These are phyloP conservation scores for Retiboletus flavoniger DNA, from an alignment of 1,284 basidiomycete species.

Conservation along the genomic window DNA sequence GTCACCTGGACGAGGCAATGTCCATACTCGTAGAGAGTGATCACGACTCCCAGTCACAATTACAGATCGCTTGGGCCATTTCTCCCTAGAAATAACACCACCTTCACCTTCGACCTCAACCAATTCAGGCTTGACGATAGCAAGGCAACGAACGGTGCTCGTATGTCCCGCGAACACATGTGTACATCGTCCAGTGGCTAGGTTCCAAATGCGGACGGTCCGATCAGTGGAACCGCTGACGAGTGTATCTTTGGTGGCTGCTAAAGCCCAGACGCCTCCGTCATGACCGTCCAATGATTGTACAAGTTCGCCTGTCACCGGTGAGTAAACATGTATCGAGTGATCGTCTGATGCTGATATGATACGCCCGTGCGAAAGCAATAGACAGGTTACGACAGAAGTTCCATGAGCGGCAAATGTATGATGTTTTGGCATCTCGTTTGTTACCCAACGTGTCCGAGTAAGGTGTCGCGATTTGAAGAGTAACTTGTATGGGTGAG, in stretches of 20 bases:
- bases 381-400: conserved; percentile 89
- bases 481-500: conserved; percentile 82
- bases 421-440: conserved; percentile 70
- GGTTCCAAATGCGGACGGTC: conserved; percentile 91
- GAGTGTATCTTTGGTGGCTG: conserved; percentile 79
- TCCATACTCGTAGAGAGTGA: conserved; percentile 88
- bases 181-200: conserved; percentile 74
- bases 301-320: conserved; percentile 72
- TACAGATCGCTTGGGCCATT: conserved; percentile 82
- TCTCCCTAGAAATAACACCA: conserved; percentile 60
- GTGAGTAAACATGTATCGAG: conserved; percentile 89
- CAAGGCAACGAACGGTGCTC: conserved; percentile 86
- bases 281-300: conserved; percentile 85
- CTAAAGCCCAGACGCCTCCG: conserved; percentile 94
- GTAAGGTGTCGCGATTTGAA: conserved; percentile 84
- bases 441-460: conserved; percentile 72
- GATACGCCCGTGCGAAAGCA: conserved; percentile 91
- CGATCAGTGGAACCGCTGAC: conserved; percentile 94
- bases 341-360: conserved; percentile 94
- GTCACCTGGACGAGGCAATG: conserved; percentile 76
- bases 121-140: conserved; percentile 87
- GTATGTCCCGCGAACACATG: conserved; percentile 94
- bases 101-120: conserved; percentile 65
- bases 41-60: conserved; percentile 95
- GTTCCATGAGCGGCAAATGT: conserved; percentile 86